These are phyloP conservation scores for Colletotrichum chrysophilum DNA, from an alignment of 2,329 filamentous ascomycete genomes.

Conservation along the genomic window DNA sequence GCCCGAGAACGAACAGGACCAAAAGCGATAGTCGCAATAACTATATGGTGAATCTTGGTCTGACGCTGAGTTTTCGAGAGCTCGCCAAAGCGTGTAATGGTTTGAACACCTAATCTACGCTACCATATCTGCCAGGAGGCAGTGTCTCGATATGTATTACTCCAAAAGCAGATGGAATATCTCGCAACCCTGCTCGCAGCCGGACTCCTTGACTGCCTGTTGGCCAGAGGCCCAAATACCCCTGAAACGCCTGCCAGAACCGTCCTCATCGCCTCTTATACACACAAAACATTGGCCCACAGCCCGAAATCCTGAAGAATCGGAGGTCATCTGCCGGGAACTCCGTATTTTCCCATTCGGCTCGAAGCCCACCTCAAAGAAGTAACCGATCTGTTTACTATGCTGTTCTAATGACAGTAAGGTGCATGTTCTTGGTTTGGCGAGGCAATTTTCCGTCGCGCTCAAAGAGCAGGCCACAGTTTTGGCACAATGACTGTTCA, in stretches of 20 bases:
- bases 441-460: constrained; percentile 79
- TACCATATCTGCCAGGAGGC: neutral
- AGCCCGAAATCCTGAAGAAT: constrained; percentile 29
- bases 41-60: neutral
- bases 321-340: constrained; percentile 25
- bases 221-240: constrained; percentile 8
- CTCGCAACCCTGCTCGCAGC: constrained; percentile 12
- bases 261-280: constrained; percentile 7
- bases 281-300: neutral
- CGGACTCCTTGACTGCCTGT: constrained; percentile 18
- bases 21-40: neutral
- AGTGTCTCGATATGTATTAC: neutral
- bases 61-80: neutral
- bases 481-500: constrained; percentile 82
- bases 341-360: neutral
- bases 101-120: neutral
- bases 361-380: neutral
- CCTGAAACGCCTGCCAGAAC: constrained; percentile 14
- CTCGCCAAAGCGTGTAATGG: neutral
- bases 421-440: constrained; percentile 23
- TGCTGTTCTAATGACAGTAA: constrained; percentile 19
- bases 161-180: constrained; percentile 18
- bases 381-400: neutral
- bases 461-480: constrained; percentile 89
- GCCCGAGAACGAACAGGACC: neutral